These are phyloP conservation scores for Eucalyptus marginata DNA, from an alignment of 345 rosid species.

Conservation along the genomic window DNA sequence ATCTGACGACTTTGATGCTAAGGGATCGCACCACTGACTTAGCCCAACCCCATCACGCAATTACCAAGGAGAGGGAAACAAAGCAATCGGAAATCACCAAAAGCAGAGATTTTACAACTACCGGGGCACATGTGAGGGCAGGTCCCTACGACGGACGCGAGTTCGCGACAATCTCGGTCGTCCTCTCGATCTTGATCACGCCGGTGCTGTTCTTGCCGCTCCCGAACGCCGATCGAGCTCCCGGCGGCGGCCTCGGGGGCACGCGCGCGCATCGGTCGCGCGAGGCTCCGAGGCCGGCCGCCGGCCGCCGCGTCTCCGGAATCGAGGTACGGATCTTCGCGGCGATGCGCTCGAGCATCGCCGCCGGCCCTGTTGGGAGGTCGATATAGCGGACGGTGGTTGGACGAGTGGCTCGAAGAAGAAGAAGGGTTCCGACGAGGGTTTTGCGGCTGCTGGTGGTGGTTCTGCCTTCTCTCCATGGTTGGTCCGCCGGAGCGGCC, in stretches of 20 bases:
- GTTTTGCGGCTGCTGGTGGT: background rate
- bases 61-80: background rate
- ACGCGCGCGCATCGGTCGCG: background rate
- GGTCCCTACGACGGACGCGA: conserved; percentile 37
- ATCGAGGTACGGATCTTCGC: background rate
- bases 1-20: background rate
- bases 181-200: background rate
- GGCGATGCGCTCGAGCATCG: background rate
- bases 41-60: background rate
- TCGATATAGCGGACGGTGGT: background rate
- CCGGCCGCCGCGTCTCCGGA: background rate
- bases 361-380: background rate
- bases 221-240: background rate
- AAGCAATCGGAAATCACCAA: background rate
- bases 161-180: background rate
- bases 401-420: background rate
- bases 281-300: background rate
- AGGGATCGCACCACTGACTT: background rate
- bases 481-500: background rate
- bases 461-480: background rate
- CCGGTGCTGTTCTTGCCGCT: background rate
- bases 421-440: background rate
- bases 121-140: conserved; percentile 94
- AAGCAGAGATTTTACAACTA: background rate
- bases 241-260: background rate